Evolutionary conservation across 2,329 filamentous ascomycete genomes (phyloP).

Genomic region (Colletotrichum falcatum): DNA sequence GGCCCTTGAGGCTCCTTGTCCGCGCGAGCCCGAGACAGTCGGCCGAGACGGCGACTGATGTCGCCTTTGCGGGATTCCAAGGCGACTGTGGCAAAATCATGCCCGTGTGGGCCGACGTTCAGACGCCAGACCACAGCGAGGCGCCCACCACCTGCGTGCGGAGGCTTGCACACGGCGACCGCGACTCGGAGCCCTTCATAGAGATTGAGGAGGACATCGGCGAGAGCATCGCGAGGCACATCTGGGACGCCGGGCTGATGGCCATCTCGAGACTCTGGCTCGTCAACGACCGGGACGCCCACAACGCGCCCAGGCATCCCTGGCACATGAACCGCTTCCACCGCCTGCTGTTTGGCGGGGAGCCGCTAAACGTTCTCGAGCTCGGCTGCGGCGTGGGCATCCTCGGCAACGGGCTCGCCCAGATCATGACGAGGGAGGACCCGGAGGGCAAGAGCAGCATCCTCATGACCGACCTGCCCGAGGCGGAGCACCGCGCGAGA

Average conservation of each 20-base stretch:
- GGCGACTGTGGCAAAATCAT: constrained; percentile 55
- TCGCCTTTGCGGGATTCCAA: constrained; percentile 18
- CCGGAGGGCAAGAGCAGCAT: constrained; percentile 49
- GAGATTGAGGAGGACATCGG: constrained; percentile 68
- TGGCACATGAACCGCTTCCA: constrained; percentile 33
- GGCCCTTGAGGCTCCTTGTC: constrained; percentile 4
- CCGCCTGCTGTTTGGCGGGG: constrained; percentile 45
- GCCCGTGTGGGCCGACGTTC: constrained; percentile 56
- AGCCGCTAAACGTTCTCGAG: constrained; percentile 61
- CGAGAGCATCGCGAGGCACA: constrained; percentile 69
- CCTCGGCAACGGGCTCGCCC: constrained; percentile 62
- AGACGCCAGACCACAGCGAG: constrained; percentile 24
- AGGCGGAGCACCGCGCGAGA: constrained; percentile 62
- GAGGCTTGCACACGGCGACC: constrained; percentile 46
- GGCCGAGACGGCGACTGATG: constrained; percentile 15
- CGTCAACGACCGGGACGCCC: constrained; percentile 29
- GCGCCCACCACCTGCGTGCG: constrained; percentile 47
- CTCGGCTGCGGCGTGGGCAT: constrained; percentile 69
- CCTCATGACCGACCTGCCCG: constrained; percentile 67
- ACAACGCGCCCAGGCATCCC: neutral
- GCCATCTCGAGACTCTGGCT: constrained; percentile 52
- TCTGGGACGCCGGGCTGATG: constrained; percentile 69
- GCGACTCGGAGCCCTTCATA: constrained; percentile 47
- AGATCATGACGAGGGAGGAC: constrained; percentile 46
- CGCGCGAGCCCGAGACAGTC: constrained; percentile 1